Evolutionary conservation across 306 rosid genomes (phyloP).

Genomic region (Quillaja saponaria): DNA sequence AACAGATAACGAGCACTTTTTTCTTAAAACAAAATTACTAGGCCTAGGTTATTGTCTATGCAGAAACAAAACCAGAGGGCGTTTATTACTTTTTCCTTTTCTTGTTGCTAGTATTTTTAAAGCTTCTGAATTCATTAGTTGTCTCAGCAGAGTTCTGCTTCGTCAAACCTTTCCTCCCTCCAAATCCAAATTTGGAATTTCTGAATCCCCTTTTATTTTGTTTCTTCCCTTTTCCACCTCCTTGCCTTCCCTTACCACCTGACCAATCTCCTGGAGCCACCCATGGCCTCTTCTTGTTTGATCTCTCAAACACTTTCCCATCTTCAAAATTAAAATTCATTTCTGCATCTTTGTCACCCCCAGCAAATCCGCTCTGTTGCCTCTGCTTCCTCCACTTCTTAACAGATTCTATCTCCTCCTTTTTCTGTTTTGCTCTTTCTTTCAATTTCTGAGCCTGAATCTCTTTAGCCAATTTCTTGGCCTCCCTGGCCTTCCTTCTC

Average conservation of each 20-base stretch:
- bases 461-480: slow-evolving; percentile 78
- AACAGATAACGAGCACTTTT: too few species aligned
- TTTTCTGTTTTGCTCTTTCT: slow-evolving; percentile 89
- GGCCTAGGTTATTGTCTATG: too few species aligned
- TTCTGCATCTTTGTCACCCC: slow-evolving; percentile 46
- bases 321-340: slow-evolving; percentile 57
- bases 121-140: slow-evolving; percentile 50
- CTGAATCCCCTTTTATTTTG: slow-evolving; percentile 55
- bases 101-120: slow-evolving; percentile 45
- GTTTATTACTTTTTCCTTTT: slow-evolving; percentile 58
- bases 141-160: slow-evolving; percentile 75
- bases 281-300: slow-evolving; percentile 69
- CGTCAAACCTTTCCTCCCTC: slow-evolving; percentile 68
- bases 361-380: slow-evolving; percentile 81
- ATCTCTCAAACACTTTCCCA: slow-evolving; percentile 70
- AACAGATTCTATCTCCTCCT: slow-evolving; percentile 83
- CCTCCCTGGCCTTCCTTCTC: slow-evolving; percentile 80
- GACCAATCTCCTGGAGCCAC: slow-evolving; percentile 77
- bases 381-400: slow-evolving; percentile 98
- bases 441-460: slow-evolving; percentile 75
- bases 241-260: slow-evolving; percentile 65
- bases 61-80: neutral
- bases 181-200: slow-evolving; percentile 77
- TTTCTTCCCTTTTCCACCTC: slow-evolving; percentile 43
- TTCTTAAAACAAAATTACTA: too few species aligned